These are phyloP conservation scores for Tephrocybe sp. DNA, from an alignment of 768 basidiomycete species.

Conservation along the genomic window DNA sequence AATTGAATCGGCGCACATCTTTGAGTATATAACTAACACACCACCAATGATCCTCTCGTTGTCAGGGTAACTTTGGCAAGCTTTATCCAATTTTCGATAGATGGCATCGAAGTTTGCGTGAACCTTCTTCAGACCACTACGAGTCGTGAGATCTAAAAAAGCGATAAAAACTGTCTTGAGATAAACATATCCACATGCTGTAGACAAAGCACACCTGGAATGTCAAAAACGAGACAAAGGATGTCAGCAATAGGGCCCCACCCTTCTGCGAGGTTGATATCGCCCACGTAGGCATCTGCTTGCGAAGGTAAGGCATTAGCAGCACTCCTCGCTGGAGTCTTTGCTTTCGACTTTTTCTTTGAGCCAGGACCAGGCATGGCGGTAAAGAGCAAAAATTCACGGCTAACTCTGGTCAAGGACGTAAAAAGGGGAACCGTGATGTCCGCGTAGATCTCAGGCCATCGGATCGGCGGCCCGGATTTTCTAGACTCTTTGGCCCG, in stretches of 20 bases:
- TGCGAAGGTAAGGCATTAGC: background rate
- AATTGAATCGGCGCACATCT: conserved; percentile 61
- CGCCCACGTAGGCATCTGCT: conserved; percentile 34
- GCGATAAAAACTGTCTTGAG: background rate
- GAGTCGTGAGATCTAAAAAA: conserved; percentile 48
- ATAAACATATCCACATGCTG: background rate
- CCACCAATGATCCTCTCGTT: conserved; percentile 55
- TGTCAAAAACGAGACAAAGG: conserved; percentile 48
- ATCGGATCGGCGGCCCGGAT: no score
- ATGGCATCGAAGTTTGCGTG: conserved; percentile 57
- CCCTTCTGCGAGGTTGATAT: conserved; percentile 46
- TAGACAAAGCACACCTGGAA: conserved; percentile 45
- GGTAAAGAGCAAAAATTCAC: background rate
- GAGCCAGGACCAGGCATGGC: conserved; percentile 30
- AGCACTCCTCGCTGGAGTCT: background rate
- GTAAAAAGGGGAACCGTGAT: background rate
- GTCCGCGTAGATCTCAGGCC: no score
- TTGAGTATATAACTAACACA: conserved; percentile 61
- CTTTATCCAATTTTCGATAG: conserved; percentile 47
- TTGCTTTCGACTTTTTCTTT: conserved; percentile 21
- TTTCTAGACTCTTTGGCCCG: no score
- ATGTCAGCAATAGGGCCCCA: conserved; percentile 49
- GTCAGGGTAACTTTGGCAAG: conserved; percentile 39
- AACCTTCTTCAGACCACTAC: conserved; percentile 63
- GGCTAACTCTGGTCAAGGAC: background rate